phyloP scores from a whole-genome alignment of 805 yeast genomes.

The Candida montana region DNA sequence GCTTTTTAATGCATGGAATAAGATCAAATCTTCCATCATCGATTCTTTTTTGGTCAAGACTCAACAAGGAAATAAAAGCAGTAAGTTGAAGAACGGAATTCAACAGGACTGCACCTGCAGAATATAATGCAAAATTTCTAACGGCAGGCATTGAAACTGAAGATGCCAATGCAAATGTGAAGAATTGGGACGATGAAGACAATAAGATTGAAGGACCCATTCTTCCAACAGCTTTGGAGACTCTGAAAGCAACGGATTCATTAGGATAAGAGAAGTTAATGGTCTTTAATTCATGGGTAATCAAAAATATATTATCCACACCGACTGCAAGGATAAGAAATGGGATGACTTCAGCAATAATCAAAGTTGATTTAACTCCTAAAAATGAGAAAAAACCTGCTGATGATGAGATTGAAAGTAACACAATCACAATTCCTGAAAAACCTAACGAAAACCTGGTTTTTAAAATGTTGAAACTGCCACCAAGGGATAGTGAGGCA shows the following conservation, averaged over 20 bases:
- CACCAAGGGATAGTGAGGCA: constrained; percentile 73
- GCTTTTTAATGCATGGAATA: constrained; percentile 46
- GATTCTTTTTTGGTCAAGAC: constrained; percentile 58
- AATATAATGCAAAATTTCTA: constrained; percentile 83
- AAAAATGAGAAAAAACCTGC: constrained; percentile 73
- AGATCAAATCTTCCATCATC: constrained; percentile 58
- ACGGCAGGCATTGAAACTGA: constrained; percentile 94
- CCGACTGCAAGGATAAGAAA: constrained; percentile 91
- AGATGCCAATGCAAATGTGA: constrained; percentile 75
- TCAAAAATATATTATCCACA: constrained; percentile 87
- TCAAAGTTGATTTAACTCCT: constrained; percentile 83
- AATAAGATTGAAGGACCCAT: constrained; percentile 86
- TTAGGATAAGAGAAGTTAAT: constrained; percentile 43
- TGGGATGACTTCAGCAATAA: constrained; percentile 95
- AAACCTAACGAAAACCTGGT: constrained; percentile 76
- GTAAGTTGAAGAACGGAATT: constrained; percentile 80
- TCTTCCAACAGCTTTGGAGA: constrained; percentile 59
- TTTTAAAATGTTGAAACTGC: constrained; percentile 36
- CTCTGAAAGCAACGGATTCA: constrained; percentile 49
- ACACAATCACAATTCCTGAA: constrained; percentile 77
- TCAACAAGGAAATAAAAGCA: constrained; percentile 65
- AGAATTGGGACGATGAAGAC: constrained; percentile 72
- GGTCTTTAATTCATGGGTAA: constrained; percentile 70
- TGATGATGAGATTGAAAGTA: constrained; percentile 74
- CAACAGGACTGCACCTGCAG: constrained; percentile 77